These are phyloP conservation scores for Zychaea mexicana DNA, from an alignment of 371 early-diverging fungal species.

Conservation along the genomic window DNA sequence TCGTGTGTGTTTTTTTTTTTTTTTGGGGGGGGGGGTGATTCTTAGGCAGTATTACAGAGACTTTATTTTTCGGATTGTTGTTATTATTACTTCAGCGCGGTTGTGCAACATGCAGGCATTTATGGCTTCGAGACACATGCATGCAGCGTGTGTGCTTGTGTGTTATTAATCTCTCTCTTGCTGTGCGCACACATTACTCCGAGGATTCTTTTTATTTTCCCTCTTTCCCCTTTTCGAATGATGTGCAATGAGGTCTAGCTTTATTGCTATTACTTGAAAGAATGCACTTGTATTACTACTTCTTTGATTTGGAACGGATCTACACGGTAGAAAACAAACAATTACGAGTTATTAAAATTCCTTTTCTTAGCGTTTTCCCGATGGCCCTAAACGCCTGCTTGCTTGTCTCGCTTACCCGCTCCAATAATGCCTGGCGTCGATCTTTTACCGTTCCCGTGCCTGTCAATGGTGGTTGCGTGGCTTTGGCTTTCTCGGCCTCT, in stretches of 20 bases:
- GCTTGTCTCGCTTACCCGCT: conserved; percentile 40
- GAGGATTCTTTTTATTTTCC: neutral
- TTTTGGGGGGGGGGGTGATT: no score
- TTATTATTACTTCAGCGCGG: neutral
- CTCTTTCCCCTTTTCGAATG: neutral
- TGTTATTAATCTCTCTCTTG: neutral
- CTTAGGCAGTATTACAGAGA: no score
- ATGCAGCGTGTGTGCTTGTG: neutral
- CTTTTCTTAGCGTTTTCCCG: neutral
- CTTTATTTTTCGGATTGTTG: no score
- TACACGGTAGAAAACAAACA: neutral
- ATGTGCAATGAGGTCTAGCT: neutral
- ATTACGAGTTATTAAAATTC: neutral
- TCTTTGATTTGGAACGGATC: conserved; percentile 18
- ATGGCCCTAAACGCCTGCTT: neutral
- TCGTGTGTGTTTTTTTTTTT: no score
- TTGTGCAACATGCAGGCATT: conserved; percentile 1
- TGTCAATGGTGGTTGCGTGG: conserved; percentile 19
- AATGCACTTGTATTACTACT: no score
- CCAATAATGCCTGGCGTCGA: conserved; percentile 37
- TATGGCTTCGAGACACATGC: conserved; percentile 7
- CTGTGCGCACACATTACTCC: no score
- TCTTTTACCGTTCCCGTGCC: conserved; percentile 35
- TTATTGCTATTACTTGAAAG: no score
- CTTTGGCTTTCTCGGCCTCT: conserved; percentile 11